Evolutionary conservation across 2,329 filamentous ascomycete species (phyloP), one percentile per base, ranked within the genome.

Genomic region (Fusarium proliferatum): DNA sequence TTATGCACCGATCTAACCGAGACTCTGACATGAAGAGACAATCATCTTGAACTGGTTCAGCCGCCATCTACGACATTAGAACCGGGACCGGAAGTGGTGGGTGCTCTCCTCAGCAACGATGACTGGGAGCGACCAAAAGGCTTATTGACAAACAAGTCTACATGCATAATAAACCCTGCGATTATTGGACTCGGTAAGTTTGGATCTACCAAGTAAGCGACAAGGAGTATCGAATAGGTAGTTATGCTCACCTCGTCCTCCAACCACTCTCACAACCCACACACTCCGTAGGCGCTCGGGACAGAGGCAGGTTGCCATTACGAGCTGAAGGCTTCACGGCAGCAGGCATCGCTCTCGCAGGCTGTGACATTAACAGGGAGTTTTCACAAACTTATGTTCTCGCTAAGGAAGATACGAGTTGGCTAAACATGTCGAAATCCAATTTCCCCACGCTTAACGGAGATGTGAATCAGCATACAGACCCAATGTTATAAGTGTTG

Each of bases 231-330:
- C 38, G 46, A 51, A 45, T 11, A 33, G 33, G 33, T 59, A 58
- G 61, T 60, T 60, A 42, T 65, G 66, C 51, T 65, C 46, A 36
- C 17, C 43, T 64, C 59, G 60, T 71, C 64, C 65, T 70, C 30
- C 34, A 48, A 15, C n/a, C 30, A 26, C 39, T 43, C 21, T 43
- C 33, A 23, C 33, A 52, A 17, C 23, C 10, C 49, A 52, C 33
- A 36, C n/a, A 36, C 33, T 26, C 43, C 21, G 21, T 42, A 36
- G 45, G 48, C 23, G 21, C 48, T n/a, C 15, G 38, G 41, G 30
- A 61, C 60, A 70, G 59, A 58, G n/a, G 58, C 59, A 59, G 61
- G 70, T 64, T 57, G 57, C 72, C 67, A 49, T 56, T 58, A 60
- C 52, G 62, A 39, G 46, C 48, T 59, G 26, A 39, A 42, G 45